Base-by-base conservation (phyloP, 257 asterid genomes). In the Nicotiana tabacum region DNA sequence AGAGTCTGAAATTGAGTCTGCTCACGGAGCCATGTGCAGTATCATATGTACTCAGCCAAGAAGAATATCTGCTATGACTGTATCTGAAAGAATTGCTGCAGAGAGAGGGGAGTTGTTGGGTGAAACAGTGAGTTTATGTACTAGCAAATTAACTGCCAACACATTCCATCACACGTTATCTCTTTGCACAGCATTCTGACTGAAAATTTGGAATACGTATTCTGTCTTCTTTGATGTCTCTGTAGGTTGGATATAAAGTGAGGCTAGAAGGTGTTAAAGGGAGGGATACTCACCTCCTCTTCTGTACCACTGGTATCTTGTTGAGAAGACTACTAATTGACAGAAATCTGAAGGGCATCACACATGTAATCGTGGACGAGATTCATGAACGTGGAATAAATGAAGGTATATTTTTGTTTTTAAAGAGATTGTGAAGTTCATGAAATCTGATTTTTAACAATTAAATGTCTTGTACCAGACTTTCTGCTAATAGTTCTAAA, bases 381-480 rank as follows among this genome's bases (percentile, higher is more conserved):
- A 95, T 96, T 86, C 99, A 96, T 88, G 99, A 96, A 82, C 99
- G 98, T 77, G 99, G 98, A 88, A 91, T 96, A 77, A 96, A 96
- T 87, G 99, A 96, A 92, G 99, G 99, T 94, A 83, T 46, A 86
- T 21, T 62, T 43, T 84, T 67, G 77, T 74, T 46, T 66, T 83
- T 64, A 61, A 58, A 64, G 64, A 66, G 77, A 58, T 69, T n/a
- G 37, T 69, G 79, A 78, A 80, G 30, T 37, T 55, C 43, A 67
- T 67, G 64, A 82, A 83, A 58, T 30, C 58, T 74, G 78, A 27
- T 84, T 86, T 77, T 81, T 84, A 82, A 90, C 86, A 51, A 27
- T 80, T 86, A 62, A 79, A n/a, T 85, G 79, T 80, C 84, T 83
- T 85, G 56, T 90, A 77, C 48, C 97, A 96, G 99, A 94, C 84